These are phyloP conservation scores for Thalia dealbata DNA, from an alignment of 176 grass and related monocot genomes.

Conservation along the genomic window DNA sequence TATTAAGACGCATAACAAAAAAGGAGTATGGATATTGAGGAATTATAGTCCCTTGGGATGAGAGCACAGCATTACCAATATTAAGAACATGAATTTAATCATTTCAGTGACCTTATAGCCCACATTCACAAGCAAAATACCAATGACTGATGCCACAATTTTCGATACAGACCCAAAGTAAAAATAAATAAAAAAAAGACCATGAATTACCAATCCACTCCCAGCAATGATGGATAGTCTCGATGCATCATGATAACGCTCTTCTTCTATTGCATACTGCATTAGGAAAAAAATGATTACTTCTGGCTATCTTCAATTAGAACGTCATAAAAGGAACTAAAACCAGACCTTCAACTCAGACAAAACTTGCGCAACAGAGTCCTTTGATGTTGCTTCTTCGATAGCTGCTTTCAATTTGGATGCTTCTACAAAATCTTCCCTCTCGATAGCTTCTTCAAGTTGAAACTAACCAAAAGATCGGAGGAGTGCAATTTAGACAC, in stretches of 20 bases:
- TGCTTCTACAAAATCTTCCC: constrained; percentile 76
- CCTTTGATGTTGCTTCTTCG: constrained; percentile 38
- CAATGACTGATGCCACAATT: too few relatives aligned
- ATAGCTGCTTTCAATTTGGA: constrained; percentile 57
- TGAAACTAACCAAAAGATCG: constrained; percentile 47
- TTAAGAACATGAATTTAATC: neutral
- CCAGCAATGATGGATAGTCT: constrained; percentile 58
- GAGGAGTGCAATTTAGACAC: neutral
- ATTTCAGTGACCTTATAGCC: too few relatives aligned
- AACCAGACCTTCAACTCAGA: constrained; percentile 69
- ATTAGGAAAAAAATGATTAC: neutral
- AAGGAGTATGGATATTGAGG: neutral
- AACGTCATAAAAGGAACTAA: neutral
- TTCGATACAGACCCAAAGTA: too few relatives aligned
- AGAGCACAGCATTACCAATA: neutral
- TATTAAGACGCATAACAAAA: neutral
- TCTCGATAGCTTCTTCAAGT: constrained; percentile 91
- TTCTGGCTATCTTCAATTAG: neutral
- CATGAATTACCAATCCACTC: constrained; percentile 57
- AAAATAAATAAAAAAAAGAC: neutral
- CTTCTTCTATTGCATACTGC: constrained; percentile 70
- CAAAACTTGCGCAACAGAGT: constrained; percentile 59
- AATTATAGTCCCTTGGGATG: neutral
- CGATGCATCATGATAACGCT: constrained; percentile 79
- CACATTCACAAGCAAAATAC: neutral